Conservation (phyloP, 2,329 filamentous ascomycete species). For the Beauveria caledonica region DNA sequence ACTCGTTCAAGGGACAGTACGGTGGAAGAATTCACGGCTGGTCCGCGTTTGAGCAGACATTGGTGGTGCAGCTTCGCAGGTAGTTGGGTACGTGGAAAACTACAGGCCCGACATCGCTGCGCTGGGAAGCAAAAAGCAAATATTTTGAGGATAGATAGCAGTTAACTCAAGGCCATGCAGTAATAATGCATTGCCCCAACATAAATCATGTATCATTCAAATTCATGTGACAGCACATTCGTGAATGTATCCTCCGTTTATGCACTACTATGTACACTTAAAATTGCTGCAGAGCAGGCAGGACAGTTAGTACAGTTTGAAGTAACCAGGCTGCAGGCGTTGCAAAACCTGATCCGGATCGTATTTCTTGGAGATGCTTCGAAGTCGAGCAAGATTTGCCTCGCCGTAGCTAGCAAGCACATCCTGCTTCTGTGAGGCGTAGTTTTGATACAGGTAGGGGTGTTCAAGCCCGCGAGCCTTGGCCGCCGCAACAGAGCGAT, state of each 20-base stretch:
- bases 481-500: slow-evolving; percentile 21
- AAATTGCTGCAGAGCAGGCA: background rate
- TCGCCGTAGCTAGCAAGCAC: slow-evolving; percentile 32
- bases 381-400: slow-evolving; percentile 27
- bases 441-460: slow-evolving; percentile 38
- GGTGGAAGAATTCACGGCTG: background rate
- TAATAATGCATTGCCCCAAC: background rate
- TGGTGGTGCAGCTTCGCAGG: background rate
- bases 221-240: background rate
- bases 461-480: slow-evolving; percentile 25
- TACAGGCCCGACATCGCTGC: background rate
- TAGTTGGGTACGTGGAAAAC: too few species aligned
- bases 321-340: slow-evolving; percentile 29
- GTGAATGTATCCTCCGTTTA: background rate
- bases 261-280: slow-evolving; percentile 10
- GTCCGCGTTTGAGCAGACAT: background rate
- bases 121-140: background rate
- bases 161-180: too few species aligned
- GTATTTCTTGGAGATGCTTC: slow-evolving; percentile 25
- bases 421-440: slow-evolving; percentile 33
- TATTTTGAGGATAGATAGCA: background rate
- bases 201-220: background rate
- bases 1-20: background rate
- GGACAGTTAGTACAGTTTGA: slow-evolving; percentile 24
- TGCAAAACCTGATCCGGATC: slow-evolving; percentile 30